These are phyloP conservation scores for Colletotrichum lini DNA, from an alignment of 2,329 filamentous ascomycete genomes.

Conservation along the genomic window DNA sequence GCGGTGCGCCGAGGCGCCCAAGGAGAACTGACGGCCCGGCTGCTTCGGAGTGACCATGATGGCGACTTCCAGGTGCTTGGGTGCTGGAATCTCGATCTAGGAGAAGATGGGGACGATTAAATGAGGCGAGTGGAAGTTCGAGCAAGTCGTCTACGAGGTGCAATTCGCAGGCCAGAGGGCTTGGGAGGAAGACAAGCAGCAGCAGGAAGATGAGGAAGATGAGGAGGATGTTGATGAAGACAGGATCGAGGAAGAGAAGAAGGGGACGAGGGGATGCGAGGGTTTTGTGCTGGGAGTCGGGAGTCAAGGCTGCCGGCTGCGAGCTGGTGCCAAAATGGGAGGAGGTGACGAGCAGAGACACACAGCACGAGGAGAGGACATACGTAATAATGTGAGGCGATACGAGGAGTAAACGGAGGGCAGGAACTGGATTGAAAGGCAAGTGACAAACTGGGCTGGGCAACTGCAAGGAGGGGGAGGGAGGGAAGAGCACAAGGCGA, in stretches of 20 bases:
- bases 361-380: not conserved
- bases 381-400: no score
- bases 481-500: not conserved
- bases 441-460: not conserved
- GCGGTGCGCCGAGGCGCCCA: constrained; percentile 61
- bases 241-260: not conserved
- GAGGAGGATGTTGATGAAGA: no score
- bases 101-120: no score
- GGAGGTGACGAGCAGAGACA: not conserved
- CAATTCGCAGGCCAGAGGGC: not conserved
- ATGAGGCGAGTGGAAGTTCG: not conserved
- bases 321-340: not conserved
- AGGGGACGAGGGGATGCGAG: not conserved
- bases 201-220: not conserved
- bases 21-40: constrained; percentile 58
- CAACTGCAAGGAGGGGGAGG: not conserved
- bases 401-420: not conserved
- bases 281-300: constrained; percentile 20
- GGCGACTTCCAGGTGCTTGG: not conserved
- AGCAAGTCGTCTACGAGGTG: not conserved
- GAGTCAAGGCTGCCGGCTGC: no score
- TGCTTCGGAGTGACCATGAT: constrained; percentile 29
- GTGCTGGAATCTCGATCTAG: not conserved
- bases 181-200: not conserved
- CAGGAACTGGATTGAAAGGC: not conserved